Evolutionary conservation across 768 basidiomycete species (phyloP).

Genomic region (Coprinopsis strossmayeri): DNA sequence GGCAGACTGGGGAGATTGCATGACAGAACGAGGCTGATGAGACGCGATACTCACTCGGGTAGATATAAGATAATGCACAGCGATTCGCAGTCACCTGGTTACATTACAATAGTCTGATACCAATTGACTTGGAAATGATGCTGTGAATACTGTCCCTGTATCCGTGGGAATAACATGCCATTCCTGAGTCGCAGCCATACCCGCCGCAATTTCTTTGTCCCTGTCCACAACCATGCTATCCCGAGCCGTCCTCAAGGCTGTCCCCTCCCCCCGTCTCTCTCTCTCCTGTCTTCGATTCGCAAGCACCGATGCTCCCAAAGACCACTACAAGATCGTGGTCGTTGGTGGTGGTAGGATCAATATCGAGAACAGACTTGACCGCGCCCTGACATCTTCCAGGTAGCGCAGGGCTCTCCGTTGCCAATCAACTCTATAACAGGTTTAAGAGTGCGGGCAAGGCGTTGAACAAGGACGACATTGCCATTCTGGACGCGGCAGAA

Average conservation of each 20-base stretch:
- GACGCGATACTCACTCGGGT: background rate
- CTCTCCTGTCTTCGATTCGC: conserved; percentile 17
- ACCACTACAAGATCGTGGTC: conserved; percentile 78
- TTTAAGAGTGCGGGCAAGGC: conserved; percentile 66
- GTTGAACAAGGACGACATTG: conserved; percentile 71
- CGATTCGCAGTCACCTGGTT: no score
- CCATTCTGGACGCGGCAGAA: conserved; percentile 75
- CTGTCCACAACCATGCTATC: conserved; percentile 1
- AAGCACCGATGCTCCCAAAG: conserved; percentile 31
- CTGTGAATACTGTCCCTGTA: no score
- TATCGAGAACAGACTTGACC: background rate
- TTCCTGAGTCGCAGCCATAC: no score
- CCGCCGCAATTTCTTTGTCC: no score
- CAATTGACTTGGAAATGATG: no score
- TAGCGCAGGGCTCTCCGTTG: conserved; percentile 73
- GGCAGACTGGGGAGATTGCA: background rate
- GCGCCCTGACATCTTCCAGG: conserved; percentile 35
- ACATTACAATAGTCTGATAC: no score
- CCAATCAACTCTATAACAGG: conserved; percentile 81
- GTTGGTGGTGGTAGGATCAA: conserved; percentile 67
- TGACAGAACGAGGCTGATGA: no score
- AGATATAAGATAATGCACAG: background rate
- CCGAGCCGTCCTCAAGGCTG: background rate
- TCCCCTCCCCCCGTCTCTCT: background rate
- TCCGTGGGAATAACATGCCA: no score